phyloP scores from a whole-genome alignment of 352 stramenopile genomes.

The Phytophthora tubulina region DNA sequence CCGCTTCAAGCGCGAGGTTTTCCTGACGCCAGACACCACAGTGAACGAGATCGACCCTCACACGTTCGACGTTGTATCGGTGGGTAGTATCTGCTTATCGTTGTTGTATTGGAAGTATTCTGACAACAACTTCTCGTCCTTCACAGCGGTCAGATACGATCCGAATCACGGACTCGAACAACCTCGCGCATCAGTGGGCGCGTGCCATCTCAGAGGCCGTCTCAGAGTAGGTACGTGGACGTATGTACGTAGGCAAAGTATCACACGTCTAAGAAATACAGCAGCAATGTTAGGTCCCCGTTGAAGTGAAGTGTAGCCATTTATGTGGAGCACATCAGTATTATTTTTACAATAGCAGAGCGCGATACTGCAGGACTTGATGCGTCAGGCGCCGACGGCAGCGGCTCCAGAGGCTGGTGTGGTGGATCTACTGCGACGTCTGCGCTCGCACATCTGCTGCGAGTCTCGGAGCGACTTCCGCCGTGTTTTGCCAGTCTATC shows the following conservation, averaged over 20 bases:
- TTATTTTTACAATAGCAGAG: neutral
- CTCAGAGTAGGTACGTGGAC: constrained; percentile 35
- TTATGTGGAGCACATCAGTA: constrained; percentile 23
- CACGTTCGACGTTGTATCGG: constrained; percentile 82
- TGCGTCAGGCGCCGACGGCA: constrained; percentile 1
- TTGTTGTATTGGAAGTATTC: neutral
- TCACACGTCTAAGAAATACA: neutral
- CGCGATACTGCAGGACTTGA: neutral
- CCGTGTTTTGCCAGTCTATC: constrained; percentile 48
- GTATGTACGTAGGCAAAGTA: constrained; percentile 7
- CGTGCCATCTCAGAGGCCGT: constrained; percentile 52
- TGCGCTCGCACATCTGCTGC: constrained; percentile 43
- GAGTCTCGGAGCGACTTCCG: constrained; percentile 40
- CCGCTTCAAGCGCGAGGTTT: constrained; percentile 80
- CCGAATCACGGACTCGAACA: constrained; percentile 66
- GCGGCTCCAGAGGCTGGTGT: constrained; percentile 35
- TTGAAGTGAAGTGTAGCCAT: constrained; percentile 29
- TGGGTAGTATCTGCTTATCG: constrained; percentile 36
- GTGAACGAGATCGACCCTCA: constrained; percentile 77
- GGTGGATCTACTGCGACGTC: constrained; percentile 50
- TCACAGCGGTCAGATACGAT: constrained; percentile 66
- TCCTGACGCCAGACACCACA: constrained; percentile 68
- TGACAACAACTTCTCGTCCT: constrained; percentile 12
- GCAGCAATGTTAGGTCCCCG: constrained; percentile 1
- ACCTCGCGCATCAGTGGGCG: constrained; percentile 71